Conservation (phyloP, 106 monocot genomes). For the Dactylorhiza incarnata region DNA sequence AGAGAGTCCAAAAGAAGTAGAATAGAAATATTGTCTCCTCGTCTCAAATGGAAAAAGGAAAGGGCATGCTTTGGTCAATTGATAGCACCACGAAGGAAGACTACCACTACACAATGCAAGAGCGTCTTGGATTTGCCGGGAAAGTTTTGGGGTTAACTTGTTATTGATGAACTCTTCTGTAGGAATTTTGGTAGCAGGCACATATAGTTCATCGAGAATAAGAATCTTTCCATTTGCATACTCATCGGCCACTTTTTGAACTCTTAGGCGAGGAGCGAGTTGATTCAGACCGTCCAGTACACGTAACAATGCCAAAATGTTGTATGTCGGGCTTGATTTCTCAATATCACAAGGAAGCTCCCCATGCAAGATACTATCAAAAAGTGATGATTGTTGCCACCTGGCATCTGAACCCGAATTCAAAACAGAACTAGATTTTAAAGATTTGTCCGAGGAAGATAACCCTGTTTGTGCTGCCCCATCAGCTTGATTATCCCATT, state of each 20-base stretch:
- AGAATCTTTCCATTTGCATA: slow-evolving; percentile 68
- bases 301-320: slow-evolving; percentile 79
- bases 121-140: slow-evolving; percentile 92
- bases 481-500: slow-evolving; percentile 58
- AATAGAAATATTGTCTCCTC: slow-evolving; percentile 91
- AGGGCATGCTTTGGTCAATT: slow-evolving; percentile 92
- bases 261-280: slow-evolving; percentile 75
- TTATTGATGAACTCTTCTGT: slow-evolving; percentile 67
- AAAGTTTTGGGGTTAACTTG: slow-evolving; percentile 92
- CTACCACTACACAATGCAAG: slow-evolving; percentile 97
- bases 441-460: slow-evolving; percentile 22
- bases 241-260: slow-evolving; percentile 64
- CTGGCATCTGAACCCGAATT: slow-evolving; percentile 31
- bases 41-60: slow-evolving; percentile 98
- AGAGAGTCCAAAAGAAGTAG: slow-evolving; percentile 90
- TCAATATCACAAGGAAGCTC: slow-evolving; percentile 96
- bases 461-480: slow-evolving; percentile 38
- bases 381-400: slow-evolving; percentile 58
- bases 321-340: slow-evolving; percentile 78
- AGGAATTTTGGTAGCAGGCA: slow-evolving; percentile 44
- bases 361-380: slow-evolving; percentile 92
- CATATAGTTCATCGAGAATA: slow-evolving; percentile 47
- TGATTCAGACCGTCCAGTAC: slow-evolving; percentile 85
- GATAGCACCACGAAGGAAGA: slow-evolving; percentile 96
- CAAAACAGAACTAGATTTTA: slow-evolving; percentile 42